These are phyloP conservation scores for Flaveria floridana DNA, from an alignment of 140 eudicot genomes.

Conservation along the genomic window DNA sequence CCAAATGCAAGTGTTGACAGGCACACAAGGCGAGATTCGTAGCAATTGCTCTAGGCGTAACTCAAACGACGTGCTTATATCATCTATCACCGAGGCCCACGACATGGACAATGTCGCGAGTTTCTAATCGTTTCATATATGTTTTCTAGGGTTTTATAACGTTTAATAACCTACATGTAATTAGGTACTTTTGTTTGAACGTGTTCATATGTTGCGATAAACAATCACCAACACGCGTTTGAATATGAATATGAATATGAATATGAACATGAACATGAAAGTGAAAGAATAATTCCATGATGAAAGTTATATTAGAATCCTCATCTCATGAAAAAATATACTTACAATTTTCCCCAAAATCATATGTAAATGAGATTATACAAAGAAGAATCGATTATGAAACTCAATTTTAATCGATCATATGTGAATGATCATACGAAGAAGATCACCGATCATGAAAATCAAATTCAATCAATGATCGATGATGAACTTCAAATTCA, in stretches of 20 bases:
- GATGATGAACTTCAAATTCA: conserved; percentile 16
- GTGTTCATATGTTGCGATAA: neutral
- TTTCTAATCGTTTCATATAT: conserved; percentile 18
- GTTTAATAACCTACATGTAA: neutral
- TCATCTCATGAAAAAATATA: conserved; percentile 14
- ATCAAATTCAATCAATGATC: conserved; percentile 16
- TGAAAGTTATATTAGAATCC: neutral
- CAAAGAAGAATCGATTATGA: conserved; percentile 20
- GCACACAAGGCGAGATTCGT: conserved; percentile 41
- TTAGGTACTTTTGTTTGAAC: neutral
- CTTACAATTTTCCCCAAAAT: conserved; percentile 31
- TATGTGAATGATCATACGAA: conserved; percentile 1
- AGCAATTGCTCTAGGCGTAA: conserved; percentile 29
- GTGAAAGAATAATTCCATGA: neutral
- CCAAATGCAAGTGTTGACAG: conserved; percentile 38
- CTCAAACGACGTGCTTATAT: conserved; percentile 34
- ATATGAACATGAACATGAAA: no score
- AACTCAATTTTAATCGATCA: conserved; percentile 22
- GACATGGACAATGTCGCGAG: conserved; percentile 18
- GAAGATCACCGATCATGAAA: conserved; percentile 13
- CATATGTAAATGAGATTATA: neutral
- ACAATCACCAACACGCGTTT: no score
- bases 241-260: no score
- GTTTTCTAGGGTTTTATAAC: conserved; percentile 9
- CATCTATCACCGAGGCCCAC: conserved; percentile 24